A percentile compares a stretch with the other conserved stretches of the same genome.
phyloP scores from a whole-genome alignment of 148 eudicot genomes.

The Cornus kousa region DNA sequence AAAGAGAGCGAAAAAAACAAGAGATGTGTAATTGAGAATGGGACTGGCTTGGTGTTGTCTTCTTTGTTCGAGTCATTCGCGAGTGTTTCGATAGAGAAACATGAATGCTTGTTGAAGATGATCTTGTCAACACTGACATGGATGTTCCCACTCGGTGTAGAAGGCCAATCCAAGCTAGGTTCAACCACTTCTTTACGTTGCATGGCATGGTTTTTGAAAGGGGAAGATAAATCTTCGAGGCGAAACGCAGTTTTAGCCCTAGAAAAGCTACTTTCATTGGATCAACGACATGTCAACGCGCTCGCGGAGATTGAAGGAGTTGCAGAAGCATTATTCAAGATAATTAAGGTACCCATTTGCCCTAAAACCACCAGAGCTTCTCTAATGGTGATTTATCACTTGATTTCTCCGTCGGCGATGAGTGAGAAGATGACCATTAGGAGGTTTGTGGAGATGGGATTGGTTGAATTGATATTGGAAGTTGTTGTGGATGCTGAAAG shows the following conservation, averaged over 20 bases:
- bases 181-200: conserved; percentile 42
- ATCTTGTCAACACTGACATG: background rate
- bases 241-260: conserved; percentile 42
- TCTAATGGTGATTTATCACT: conserved; percentile 50
- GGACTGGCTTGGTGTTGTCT: background rate
- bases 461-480: conserved; percentile 47
- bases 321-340: conserved; percentile 40
- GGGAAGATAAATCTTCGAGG: conserved; percentile 41
- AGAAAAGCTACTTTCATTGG: conserved; percentile 36
- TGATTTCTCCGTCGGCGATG: conserved; percentile 28
- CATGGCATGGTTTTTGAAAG: conserved; percentile 47
- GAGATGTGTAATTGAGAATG: background rate
- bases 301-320: conserved; percentile 41
- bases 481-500: conserved; percentile 51
- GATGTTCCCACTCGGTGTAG: conserved; percentile 26
- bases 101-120: background rate
- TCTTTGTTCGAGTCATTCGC: background rate
- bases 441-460: conserved; percentile 46
- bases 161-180: conserved; percentile 31
- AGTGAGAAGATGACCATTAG: conserved; percentile 11
- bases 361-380: conserved; percentile 56
- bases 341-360: conserved; percentile 54
- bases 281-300: conserved; percentile 12
- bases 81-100: background rate
- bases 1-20: background rate